Evolutionary conservation across 2,329 filamentous ascomycete species (phyloP).

Genomic region (Aspergillus oerlinghausenensis): DNA sequence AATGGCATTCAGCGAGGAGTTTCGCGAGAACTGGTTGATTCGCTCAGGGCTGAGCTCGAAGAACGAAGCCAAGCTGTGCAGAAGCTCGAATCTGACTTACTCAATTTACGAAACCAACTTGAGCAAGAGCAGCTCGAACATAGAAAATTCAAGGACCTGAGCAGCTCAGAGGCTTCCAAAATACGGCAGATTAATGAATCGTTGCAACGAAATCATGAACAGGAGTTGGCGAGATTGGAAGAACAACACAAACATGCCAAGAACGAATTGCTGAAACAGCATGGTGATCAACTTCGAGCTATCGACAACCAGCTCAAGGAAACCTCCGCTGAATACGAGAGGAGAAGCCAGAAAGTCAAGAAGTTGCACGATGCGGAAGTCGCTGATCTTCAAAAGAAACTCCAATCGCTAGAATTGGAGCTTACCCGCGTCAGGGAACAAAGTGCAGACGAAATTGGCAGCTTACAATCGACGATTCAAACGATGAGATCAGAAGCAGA

Average conservation of each 20-base stretch:
- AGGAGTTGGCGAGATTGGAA: constrained; percentile 55
- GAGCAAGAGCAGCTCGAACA: constrained; percentile 72
- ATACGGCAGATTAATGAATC: constrained; percentile 66
- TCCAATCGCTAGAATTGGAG: constrained; percentile 54
- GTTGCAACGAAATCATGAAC: constrained; percentile 65
- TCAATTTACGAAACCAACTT: constrained; percentile 51
- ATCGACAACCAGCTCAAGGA: constrained; percentile 47
- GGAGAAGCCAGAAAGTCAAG: constrained; percentile 32
- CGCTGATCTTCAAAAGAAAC: constrained; percentile 57
- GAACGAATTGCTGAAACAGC: constrained; percentile 40
- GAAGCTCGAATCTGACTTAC: constrained; percentile 52
- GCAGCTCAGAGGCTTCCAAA: constrained; percentile 50
- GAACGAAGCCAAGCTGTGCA: constrained; percentile 62
- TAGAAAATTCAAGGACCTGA: constrained; percentile 59
- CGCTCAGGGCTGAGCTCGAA: constrained; percentile 69
- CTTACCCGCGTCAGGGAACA: constrained; percentile 46
- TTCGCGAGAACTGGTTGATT: constrained; percentile 88
- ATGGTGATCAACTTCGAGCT: constrained; percentile 44
- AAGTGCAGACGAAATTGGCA: constrained; percentile 53
- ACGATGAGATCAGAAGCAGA: constrained; percentile 48
- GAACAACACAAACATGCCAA: constrained; percentile 44
- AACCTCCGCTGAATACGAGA: constrained; percentile 38
- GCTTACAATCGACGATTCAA: constrained; percentile 54
- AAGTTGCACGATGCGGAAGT: constrained; percentile 55
- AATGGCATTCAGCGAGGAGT: constrained; percentile 84